phyloP scores from a whole-genome alignment of 2,329 filamentous ascomycete species.

The Coleophoma cylindrospora region DNA sequence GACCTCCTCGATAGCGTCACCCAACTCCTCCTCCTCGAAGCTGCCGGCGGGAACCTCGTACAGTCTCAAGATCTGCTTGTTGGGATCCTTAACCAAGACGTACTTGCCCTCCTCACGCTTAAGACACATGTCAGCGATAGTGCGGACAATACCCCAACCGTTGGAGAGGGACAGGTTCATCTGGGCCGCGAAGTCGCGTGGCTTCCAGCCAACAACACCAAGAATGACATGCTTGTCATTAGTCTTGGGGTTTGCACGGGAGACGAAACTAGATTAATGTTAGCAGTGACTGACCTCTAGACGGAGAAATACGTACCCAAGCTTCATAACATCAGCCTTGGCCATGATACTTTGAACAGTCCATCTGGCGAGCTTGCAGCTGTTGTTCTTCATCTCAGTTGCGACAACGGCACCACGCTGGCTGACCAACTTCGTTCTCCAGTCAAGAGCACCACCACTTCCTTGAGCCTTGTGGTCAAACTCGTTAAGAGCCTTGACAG shows the following conservation, averaged over 20 bases:
- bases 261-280: constrained; percentile 70
- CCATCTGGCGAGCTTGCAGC: constrained; percentile 96
- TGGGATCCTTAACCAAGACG: constrained; percentile 83
- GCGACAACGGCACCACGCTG: constrained; percentile 96
- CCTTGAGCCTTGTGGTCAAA: constrained; percentile 98
- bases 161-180: constrained; percentile 98
- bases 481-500: constrained; percentile 96
- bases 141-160: constrained; percentile 98
- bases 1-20: constrained; percentile 27
- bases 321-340: constrained; percentile 97
- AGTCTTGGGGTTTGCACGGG: constrained; percentile 84
- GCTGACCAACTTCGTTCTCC: constrained; percentile 88
- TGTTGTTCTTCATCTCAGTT: constrained; percentile 99
- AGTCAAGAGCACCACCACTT: constrained; percentile 91
- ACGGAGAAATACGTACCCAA: constrained; percentile 62
- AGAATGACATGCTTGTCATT: constrained; percentile 94
- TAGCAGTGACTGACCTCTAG: neutral
- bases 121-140: constrained; percentile 91
- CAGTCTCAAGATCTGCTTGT: constrained; percentile 89
- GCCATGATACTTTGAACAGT: constrained; percentile 95
- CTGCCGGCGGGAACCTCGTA: constrained; percentile 86
- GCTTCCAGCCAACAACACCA: constrained; percentile 96
- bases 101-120: constrained; percentile 76
- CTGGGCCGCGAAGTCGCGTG: constrained; percentile 90
- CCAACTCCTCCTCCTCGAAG: constrained; percentile 85